Conservation (phyloP, 148 eudicot genomes). For the Cornus florida region DNA sequence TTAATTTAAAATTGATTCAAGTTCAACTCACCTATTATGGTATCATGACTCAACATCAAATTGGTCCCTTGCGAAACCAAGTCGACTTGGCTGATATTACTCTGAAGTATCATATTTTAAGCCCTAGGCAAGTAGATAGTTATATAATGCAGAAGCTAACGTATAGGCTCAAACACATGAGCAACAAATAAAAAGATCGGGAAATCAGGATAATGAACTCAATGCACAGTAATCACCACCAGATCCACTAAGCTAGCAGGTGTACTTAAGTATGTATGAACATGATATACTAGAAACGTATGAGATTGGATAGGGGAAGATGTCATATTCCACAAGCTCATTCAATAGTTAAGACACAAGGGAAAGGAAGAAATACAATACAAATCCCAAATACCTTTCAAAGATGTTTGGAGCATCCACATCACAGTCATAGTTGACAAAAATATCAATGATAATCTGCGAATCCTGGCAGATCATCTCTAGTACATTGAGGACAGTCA, state of each 20-base stretch:
- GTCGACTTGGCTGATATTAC: too few species aligned
- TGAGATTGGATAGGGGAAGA: neutral
- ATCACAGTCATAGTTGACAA: slow-evolving; percentile 98
- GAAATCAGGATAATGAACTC: neutral
- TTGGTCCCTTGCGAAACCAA: too few species aligned
- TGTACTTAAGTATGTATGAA: neutral
- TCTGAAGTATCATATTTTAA: too few species aligned
- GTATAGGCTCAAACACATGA: neutral
- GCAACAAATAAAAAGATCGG: neutral
- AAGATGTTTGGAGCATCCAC: slow-evolving; percentile 95
- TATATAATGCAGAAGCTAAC: neutral
- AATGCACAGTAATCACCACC: neutral
- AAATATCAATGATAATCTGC: slow-evolving; percentile 77
- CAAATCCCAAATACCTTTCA: slow-evolving; percentile 66
- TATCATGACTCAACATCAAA: too few species aligned
- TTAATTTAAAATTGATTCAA: too few species aligned
- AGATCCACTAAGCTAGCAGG: too few species aligned
- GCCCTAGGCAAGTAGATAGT: too few species aligned
- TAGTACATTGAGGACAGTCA: slow-evolving; percentile 90
- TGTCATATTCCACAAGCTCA: neutral
- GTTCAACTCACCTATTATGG: too few species aligned
- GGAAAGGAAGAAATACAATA: neutral
- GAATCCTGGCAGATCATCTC: slow-evolving; percentile 91
- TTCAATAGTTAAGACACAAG: too few species aligned
- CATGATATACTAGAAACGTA: neutral